Conservation (phyloP, 1,284 basidiomycete genomes). For the Microbotryum intermedium region DNA sequence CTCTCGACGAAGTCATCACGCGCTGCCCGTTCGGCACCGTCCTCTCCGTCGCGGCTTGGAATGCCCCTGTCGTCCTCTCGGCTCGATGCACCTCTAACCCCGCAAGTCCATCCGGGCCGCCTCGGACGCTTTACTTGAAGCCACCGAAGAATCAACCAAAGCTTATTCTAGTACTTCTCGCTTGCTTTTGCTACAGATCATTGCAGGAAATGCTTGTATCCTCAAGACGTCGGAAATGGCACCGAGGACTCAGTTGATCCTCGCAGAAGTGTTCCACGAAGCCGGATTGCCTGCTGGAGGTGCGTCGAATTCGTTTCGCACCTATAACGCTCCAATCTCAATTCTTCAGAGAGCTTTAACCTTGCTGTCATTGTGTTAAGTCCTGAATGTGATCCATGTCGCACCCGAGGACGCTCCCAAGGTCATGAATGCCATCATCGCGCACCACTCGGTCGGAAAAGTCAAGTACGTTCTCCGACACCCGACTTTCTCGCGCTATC, state of each 20-base stretch:
- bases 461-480: conserved; percentile 36
- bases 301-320: too few species aligned
- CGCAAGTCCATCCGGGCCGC: not conserved
- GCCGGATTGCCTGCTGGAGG: conserved; percentile 53
- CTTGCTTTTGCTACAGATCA: not conserved
- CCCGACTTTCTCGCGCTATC: not conserved
- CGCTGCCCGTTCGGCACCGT: conserved; percentile 34
- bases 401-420: conserved; percentile 46
- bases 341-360: too few species aligned
- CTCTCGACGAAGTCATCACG: conserved; percentile 11
- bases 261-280: conserved; percentile 39
- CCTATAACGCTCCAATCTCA: too few species aligned
- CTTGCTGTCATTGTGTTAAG: too few species aligned
- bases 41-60: conserved; percentile 30
- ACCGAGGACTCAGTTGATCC: conserved; percentile 33
- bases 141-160: not conserved
- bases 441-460: conserved; percentile 47
- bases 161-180: too few species aligned
- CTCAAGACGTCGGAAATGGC: conserved; percentile 38
- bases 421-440: conserved; percentile 50
- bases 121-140: not conserved
- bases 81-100: not conserved
- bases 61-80: not conserved
- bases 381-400: conserved; percentile 53
- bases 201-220: not conserved